phyloP scores from a whole-genome alignment of 75 land plant species.

The Cryptomeria japonica region DNA sequence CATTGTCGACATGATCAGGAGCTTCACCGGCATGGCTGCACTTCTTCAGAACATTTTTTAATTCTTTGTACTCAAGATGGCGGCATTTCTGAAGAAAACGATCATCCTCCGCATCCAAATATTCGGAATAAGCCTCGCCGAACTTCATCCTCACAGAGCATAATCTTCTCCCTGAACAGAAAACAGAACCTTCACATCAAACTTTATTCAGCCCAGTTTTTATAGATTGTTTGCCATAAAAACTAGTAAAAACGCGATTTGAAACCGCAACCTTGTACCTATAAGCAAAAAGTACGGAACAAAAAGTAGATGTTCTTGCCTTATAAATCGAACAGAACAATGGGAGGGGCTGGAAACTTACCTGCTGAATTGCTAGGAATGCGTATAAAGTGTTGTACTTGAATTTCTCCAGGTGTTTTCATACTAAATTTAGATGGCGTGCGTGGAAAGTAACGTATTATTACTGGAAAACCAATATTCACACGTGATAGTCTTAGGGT shows the following conservation, averaged over 20 bases:
- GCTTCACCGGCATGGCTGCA: not conserved
- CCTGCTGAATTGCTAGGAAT: too few species aligned
- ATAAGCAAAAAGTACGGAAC: not conserved
- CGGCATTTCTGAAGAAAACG: not conserved
- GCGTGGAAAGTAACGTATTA: not conserved
- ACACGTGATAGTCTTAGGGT: too few species aligned
- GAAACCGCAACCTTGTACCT: not conserved
- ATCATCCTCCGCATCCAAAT: not conserved
- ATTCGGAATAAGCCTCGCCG: not conserved
- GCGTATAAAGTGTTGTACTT: not conserved
- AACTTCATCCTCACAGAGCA: not conserved
- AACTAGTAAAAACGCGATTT: not conserved
- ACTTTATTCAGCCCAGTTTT: not conserved
- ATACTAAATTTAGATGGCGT: not conserved
- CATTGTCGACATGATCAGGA: not conserved
- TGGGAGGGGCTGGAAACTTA: too few species aligned
- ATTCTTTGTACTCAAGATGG: not conserved
- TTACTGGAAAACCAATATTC: too few species aligned
- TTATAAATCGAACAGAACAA: too few species aligned
- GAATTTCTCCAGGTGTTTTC: not conserved
- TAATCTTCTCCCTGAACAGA: too few species aligned
- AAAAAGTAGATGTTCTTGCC: not conserved
- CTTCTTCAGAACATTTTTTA: not conserved
- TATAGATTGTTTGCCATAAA: too few species aligned
- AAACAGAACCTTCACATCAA: too few species aligned